Evolutionary conservation across 176 grass and related monocot genomes (phyloP).

Genomic region (Alloteropsis semialata): DNA sequence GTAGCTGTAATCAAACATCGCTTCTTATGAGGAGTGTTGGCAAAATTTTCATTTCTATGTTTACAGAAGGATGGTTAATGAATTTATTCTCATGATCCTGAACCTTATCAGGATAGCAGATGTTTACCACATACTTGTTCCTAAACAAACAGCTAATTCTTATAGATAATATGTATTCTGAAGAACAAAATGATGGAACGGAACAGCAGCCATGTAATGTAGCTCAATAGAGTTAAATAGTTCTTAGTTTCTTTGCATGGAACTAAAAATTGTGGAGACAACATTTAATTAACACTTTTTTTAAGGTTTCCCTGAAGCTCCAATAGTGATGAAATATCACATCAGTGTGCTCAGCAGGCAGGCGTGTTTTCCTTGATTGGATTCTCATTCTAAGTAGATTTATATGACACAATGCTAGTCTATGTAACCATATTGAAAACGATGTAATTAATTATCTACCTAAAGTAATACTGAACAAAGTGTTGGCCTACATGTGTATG

Average conservation of each 20-base stretch:
- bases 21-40: not conserved
- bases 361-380: not conserved
- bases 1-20: not conserved
- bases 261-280: not conserved
- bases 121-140: not conserved
- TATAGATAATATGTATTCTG: not conserved
- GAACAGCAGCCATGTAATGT: not conserved
- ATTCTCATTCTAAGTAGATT: slow-evolving; percentile 4
- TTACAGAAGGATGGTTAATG: not conserved
- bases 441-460: not conserved
- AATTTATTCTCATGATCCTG: not conserved
- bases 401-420: not conserved
- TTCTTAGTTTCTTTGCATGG: not conserved
- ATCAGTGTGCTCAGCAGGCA: not conserved
- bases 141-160: not conserved
- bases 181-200: not conserved
- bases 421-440: not conserved
- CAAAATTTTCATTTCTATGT: not conserved
- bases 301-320: not conserved
- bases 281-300: not conserved
- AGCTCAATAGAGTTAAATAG: not conserved
- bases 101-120: not conserved
- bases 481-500: not conserved
- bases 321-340: not conserved
- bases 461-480: not conserved